Base-by-base conservation (phyloP, 495 filamentous ascomycete species). In the Aspergillus conjunctus region DNA sequence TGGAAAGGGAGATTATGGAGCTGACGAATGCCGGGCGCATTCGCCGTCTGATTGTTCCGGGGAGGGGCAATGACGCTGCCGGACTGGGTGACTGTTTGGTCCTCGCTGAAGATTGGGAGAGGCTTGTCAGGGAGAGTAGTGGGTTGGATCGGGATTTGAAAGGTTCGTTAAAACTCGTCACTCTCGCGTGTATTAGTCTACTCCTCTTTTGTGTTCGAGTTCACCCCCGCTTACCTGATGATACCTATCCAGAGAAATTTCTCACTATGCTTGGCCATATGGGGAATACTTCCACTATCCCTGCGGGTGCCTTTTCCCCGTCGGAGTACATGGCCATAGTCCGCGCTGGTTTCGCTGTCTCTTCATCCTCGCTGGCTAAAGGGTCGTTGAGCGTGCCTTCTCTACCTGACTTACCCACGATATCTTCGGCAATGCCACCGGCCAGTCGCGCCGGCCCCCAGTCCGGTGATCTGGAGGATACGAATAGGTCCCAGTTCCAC, bases 1-100 rank as follows among this genome's bases (percentile, higher is more conserved):
- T 86, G 4, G 92, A 95, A 72, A 79, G 88, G 50, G 91, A 91
- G 70, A 82, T 93, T 26, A 85, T 86, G 20, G 81, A 87, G 54
- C 71, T 92, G 20, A 72, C 85, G 6, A 78, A 75, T 37, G 64
- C 72, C 1, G 90, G 90, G 7, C 77, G 78, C 3, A 65, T 92
- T 3, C 80, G 88, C 51, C 87, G 86, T 60, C 73, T 95, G 33
- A 77, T 85, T 1, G 79, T 95, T 7, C 85, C 88, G 5, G 81
- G 85, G 20, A 76, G 90, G 20, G 88, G 85, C 3, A 79, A 73
- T 41, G 84, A 83, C 59, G 80, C 81, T 11, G 77, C 81, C 0
- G 82, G 79, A 10, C 73, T 90, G 39, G 89, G 88, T 11, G 91
- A 95, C 65, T 86, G 85, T 51, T 62, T 95, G 8, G 80, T 92